These are phyloP conservation scores for Penicillium freii DNA, from an alignment of 2,329 filamentous ascomycete species.

Conservation along the genomic window DNA sequence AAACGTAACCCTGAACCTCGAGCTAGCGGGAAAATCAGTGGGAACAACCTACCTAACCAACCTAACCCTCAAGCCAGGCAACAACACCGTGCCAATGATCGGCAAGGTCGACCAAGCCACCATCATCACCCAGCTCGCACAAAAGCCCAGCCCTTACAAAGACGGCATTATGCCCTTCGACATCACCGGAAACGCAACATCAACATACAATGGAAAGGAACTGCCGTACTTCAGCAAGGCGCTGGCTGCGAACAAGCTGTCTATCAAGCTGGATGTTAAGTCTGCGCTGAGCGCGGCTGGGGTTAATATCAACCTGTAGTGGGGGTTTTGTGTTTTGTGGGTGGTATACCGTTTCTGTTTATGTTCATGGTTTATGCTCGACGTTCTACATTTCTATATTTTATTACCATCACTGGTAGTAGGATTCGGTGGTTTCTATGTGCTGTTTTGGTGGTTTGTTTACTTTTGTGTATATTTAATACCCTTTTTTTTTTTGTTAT, in stretches of 20 bases:
- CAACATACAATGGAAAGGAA: constrained; percentile 48
- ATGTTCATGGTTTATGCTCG: neutral
- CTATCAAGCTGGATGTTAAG: constrained; percentile 46
- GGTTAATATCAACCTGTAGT: neutral
- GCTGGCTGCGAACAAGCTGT: constrained; percentile 48
- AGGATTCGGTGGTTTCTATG: neutral
- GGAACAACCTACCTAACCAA: constrained; percentile 52
- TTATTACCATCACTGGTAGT: neutral
- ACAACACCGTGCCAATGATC: constrained; percentile 53
- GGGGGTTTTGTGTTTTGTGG: neutral
- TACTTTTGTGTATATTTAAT: constrained; percentile 1
- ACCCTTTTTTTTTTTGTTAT: constrained; percentile 1
- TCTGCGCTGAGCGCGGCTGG: constrained; percentile 31
- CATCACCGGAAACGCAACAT: constrained; percentile 50
- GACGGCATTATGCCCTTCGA: constrained; percentile 52
- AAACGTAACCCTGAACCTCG: constrained; percentile 57
- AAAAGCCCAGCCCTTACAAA: constrained; percentile 37
- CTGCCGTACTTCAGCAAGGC: constrained; percentile 56
- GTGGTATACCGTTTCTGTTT: neutral
- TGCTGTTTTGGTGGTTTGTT: neutral
- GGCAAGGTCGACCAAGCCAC: constrained; percentile 48
- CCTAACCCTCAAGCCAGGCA: constrained; percentile 54
- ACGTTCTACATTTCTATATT: neutral
- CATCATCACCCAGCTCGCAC: constrained; percentile 30
- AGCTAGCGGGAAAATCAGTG: constrained; percentile 48